Conservation (phyloP, 2,329 filamentous ascomycete species). For the Claviceps lovelessii region DNA sequence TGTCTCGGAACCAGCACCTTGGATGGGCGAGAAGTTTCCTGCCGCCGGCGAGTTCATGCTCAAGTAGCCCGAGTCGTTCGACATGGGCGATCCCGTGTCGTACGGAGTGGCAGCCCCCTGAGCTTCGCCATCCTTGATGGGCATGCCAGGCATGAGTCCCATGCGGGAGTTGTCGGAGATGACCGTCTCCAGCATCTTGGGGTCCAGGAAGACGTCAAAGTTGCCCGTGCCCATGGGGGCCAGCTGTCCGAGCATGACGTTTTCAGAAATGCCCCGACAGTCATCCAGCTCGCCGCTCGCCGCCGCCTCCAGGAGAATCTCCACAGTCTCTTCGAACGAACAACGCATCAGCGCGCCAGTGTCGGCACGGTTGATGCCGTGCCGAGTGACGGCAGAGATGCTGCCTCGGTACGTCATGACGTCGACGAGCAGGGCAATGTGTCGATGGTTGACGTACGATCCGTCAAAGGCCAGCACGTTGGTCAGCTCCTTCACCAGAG, state of each 20-base stretch:
- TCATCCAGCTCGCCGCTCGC: constrained; percentile 92
- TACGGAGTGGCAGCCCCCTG: constrained; percentile 90
- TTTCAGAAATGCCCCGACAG: constrained; percentile 95
- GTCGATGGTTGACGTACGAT: constrained; percentile 98
- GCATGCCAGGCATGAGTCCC: constrained; percentile 67
- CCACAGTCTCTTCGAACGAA: constrained; percentile 98
- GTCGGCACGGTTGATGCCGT: constrained; percentile 96
- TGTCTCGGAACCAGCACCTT: constrained; percentile 57
- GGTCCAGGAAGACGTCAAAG: constrained; percentile 86
- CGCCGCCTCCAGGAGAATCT: constrained; percentile 91
- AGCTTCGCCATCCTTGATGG: constrained; percentile 57
- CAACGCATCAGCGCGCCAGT: constrained; percentile 98
- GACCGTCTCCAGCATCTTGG: constrained; percentile 88
- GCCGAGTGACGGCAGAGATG: constrained; percentile 90
- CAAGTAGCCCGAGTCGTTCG: constrained; percentile 49
- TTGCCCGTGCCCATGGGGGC: constrained; percentile 95
- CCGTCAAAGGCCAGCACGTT: constrained; percentile 94
- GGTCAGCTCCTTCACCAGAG: constrained; percentile 76
- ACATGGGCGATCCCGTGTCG: constrained; percentile 70
- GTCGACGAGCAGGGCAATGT: constrained; percentile 87
- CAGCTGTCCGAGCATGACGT: constrained; percentile 94
- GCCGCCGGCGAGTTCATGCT: constrained; percentile 48
- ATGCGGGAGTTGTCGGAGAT: constrained; percentile 83
- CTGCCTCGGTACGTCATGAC: constrained; percentile 94
- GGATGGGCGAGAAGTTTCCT: constrained; percentile 64